phyloP scores from a whole-genome alignment of 148 eudicot species.

The Linanthus parryae region DNA sequence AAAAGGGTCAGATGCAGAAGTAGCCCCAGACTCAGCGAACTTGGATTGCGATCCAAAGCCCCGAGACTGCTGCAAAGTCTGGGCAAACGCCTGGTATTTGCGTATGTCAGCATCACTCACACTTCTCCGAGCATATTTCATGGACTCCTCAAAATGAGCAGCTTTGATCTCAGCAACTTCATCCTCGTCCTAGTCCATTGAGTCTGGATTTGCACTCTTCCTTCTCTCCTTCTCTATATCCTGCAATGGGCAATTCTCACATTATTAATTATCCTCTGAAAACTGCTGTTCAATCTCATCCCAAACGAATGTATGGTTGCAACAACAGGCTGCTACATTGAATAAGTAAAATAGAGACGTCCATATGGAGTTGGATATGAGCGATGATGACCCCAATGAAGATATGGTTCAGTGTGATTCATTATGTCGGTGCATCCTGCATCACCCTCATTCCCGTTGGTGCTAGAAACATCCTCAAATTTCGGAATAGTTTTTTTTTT shows the following conservation, averaged over 20 bases:
- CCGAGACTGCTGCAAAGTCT: conserved; percentile 46
- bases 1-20: conserved; percentile 25
- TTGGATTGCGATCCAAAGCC: conserved; percentile 43
- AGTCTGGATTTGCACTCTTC: conserved; percentile 28
- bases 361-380: no score
- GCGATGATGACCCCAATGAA: no score
- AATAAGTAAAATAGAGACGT: no score
- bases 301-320: no score
- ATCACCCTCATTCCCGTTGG: no score
- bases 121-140: conserved; percentile 46
- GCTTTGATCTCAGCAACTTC: conserved; percentile 41
- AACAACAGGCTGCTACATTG: no score
- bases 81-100: conserved; percentile 46
- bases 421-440: no score
- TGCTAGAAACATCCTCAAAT: no score
- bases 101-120: conserved; percentile 49
- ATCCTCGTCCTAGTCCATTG: conserved; percentile 44
- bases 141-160: conserved; percentile 43
- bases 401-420: no score
- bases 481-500: no score
- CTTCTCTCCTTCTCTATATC: conserved; percentile 40
- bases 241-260: conserved; percentile 26
- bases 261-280: no score
- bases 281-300: no score
- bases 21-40: conserved; percentile 21